Evolutionary conservation across 2,329 filamentous ascomycete species (phyloP).

Genomic region (Fusarium sp.): DNA sequence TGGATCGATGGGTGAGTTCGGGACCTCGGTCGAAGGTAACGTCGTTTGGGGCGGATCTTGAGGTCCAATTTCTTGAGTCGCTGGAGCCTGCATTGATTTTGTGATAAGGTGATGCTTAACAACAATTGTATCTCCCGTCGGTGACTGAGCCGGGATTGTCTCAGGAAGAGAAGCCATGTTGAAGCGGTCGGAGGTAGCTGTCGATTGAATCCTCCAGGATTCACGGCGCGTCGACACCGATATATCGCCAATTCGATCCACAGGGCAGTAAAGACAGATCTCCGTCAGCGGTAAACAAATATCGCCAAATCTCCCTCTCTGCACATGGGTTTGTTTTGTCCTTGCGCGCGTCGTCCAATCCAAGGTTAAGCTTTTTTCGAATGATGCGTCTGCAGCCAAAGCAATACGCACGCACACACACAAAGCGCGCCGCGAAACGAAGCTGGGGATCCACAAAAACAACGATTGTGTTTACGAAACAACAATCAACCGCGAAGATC

Average conservation of each 20-base stretch:
- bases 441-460: constrained; percentile 28
- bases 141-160: constrained; percentile 49
- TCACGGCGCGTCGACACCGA: constrained; percentile 33
- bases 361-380: constrained; percentile 30
- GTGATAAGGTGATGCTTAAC: constrained; percentile 51
- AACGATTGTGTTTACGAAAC: constrained; percentile 6
- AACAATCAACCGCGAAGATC: not conserved
- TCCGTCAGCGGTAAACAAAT: not conserved
- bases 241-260: constrained; percentile 1
- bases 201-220: constrained; percentile 3
- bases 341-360: constrained; percentile 30
- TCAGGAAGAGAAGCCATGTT: constrained; percentile 55
- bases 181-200: constrained; percentile 22
- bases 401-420: constrained; percentile 36
- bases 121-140: constrained; percentile 48
- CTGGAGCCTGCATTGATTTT: constrained; percentile 50
- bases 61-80: constrained; percentile 50
- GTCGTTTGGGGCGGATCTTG: constrained; percentile 64
- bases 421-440: constrained; percentile 38
- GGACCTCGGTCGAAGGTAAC: constrained; percentile 69
- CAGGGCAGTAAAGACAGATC: not conserved
- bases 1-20: constrained; percentile 65
- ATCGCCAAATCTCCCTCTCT: not conserved
- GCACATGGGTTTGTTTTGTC: constrained; percentile 13
- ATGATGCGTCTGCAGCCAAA: constrained; percentile 36